Evolutionary conservation across 2,329 filamentous ascomycete species (phyloP).

Genomic region (Penicillium polonicum): DNA sequence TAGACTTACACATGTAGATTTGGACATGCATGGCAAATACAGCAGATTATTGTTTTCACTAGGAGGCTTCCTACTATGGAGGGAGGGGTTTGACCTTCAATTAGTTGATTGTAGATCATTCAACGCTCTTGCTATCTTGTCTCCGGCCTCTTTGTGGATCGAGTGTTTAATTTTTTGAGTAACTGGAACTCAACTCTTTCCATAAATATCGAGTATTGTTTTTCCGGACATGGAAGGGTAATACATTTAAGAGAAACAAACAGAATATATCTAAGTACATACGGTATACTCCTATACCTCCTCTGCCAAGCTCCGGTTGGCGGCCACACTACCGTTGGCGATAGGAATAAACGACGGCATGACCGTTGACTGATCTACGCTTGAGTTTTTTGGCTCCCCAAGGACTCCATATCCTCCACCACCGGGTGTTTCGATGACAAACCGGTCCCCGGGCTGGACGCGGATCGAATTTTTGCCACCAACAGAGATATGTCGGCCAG

Average conservation of each 20-base stretch:
- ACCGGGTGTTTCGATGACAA: constrained; percentile 21
- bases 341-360: constrained; percentile 3
- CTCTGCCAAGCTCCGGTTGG: constrained; percentile 3
- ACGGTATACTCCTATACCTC: not conserved
- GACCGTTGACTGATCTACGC: not conserved
- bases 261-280: not conserved
- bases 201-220: not conserved
- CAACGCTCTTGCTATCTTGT: too few relatives aligned
- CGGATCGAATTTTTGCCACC: constrained; percentile 22
- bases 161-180: too few relatives aligned
- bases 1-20: too few relatives aligned
- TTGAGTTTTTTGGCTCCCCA: not conserved
- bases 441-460: constrained; percentile 20
- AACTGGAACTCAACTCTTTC: too few relatives aligned
- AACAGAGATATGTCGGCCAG: constrained; percentile 3
- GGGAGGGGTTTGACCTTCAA: too few relatives aligned
- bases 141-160: too few relatives aligned
- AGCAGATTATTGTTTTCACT: too few relatives aligned
- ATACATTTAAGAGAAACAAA: too few relatives aligned
- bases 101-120: too few relatives aligned
- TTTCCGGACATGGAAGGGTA: too few relatives aligned
- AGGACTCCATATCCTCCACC: constrained; percentile 12
- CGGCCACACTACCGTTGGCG: constrained; percentile 5
- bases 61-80: too few relatives aligned
- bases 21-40: too few relatives aligned